Evolutionary conservation across 495 filamentous ascomycete species (phyloP).

Genomic region (Daldinia loculata): DNA sequence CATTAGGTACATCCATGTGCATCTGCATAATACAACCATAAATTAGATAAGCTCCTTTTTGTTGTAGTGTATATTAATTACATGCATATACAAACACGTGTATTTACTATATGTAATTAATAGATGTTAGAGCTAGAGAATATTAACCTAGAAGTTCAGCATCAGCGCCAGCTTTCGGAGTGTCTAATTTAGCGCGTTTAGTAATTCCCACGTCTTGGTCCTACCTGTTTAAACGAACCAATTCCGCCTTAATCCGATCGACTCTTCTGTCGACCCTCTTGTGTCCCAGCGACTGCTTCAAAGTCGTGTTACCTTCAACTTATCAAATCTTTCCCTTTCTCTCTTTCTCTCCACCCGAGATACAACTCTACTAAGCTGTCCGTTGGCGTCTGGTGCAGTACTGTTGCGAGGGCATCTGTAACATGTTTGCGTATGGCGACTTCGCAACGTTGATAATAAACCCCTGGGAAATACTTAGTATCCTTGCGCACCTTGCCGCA

Average conservation of each 20-base stretch:
- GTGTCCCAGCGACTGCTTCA: constrained; percentile 20
- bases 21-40: constrained; percentile 2
- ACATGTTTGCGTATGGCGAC: constrained; percentile 35
- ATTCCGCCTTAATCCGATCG: constrained; percentile 24
- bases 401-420: constrained; percentile 10
- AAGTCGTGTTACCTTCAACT: constrained; percentile 18
- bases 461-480: constrained; percentile 26
- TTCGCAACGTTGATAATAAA: constrained; percentile 29
- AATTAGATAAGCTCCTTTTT: background rate
- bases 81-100: background rate
- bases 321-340: constrained; percentile 2
- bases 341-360: constrained; percentile 3
- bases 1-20: background rate
- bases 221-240: constrained; percentile 27
- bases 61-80: background rate
- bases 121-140: background rate
- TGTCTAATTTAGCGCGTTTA: constrained; percentile 26
- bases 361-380: background rate
- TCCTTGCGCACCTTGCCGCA: constrained; percentile 21
- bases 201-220: constrained; percentile 17
- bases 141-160: background rate
- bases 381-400: constrained; percentile 24
- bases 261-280: background rate
- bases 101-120: constrained; percentile 2
- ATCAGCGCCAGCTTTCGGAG: background rate